phyloP scores from a whole-genome alignment of 1,139 yeast genomes.

The Magnusiomyces ingens region DNA sequence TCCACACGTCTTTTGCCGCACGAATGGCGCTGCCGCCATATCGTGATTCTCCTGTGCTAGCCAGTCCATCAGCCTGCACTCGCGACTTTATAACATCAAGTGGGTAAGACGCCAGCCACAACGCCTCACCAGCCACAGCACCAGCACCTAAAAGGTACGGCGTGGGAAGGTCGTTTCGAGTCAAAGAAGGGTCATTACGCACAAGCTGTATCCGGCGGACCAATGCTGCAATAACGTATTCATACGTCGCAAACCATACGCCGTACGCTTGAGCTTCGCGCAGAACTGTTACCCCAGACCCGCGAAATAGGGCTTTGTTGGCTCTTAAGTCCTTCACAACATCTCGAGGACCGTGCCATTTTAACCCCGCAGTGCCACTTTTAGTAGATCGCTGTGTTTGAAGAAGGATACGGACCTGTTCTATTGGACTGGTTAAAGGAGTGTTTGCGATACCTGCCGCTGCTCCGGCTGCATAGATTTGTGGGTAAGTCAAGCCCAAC shows the following conservation, averaged over 20 bases:
- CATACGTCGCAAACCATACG: conserved; percentile 73
- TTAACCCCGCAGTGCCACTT: conserved; percentile 38
- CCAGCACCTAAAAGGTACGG: conserved; percentile 57
- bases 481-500: conserved; percentile 45
- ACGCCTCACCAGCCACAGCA: conserved; percentile 64
- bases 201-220: background rate
- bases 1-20: conserved; percentile 45
- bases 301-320: conserved; percentile 51
- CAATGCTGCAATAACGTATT: conserved; percentile 42
- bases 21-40: conserved; percentile 42
- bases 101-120: conserved; percentile 69
- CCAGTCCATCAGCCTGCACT: conserved; percentile 62
- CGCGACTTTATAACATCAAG: conserved; percentile 63
- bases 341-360: conserved; percentile 72
- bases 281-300: conserved; percentile 50
- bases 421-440: conserved; percentile 82
- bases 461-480: conserved; percentile 74
- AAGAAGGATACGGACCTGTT: conserved; percentile 81
- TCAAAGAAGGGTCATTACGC: conserved; percentile 20
- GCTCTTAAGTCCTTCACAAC: conserved; percentile 51
- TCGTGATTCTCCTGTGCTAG: conserved; percentile 29
- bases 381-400: conserved; percentile 57
- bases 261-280: conserved; percentile 80
- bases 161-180: conserved; percentile 50
- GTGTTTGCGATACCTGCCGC: conserved; percentile 89